A percentile compares a stretch with the other conserved stretches of the same genome.
Evolutionary conservation across 306 rosid species (phyloP).

Genomic region (Prosopis cineraria): DNA sequence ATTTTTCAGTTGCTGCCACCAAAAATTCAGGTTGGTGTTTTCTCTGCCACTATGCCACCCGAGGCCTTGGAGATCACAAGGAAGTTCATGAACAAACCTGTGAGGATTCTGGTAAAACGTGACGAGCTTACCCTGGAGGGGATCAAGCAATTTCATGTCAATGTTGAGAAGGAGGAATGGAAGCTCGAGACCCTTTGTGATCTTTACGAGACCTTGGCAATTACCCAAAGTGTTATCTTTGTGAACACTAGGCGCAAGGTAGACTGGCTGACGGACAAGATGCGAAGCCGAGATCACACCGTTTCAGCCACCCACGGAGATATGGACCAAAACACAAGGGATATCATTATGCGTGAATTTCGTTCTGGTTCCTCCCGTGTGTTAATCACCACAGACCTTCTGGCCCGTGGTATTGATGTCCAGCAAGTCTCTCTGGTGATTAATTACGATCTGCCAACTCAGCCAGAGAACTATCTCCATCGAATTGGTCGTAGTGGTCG

Average conservation of each 20-base stretch:
- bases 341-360: conserved; percentile 70
- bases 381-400: conserved; percentile 66
- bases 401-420: conserved; percentile 76
- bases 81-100: conserved; percentile 75
- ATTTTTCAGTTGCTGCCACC: conserved; percentile 73
- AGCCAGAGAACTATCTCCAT: conserved; percentile 72
- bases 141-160: conserved; percentile 67
- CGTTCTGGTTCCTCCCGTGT: conserved; percentile 73
- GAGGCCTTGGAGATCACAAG: conserved; percentile 76
- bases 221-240: conserved; percentile 71
- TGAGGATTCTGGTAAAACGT: conserved; percentile 66
- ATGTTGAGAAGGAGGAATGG: conserved; percentile 74
- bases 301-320: conserved; percentile 79
- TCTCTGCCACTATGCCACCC: conserved; percentile 78
- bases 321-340: conserved; percentile 72
- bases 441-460: conserved; percentile 71
- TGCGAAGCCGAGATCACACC: conserved; percentile 69
- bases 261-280: conserved; percentile 73
- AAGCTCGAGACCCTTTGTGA: conserved; percentile 72
- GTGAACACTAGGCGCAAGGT: conserved; percentile 74
- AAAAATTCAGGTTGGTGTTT: conserved; percentile 72
- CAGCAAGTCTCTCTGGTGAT: conserved; percentile 72
- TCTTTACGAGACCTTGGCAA: conserved; percentile 71
- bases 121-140: conserved; percentile 75
- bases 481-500: conserved; percentile 79